These are phyloP conservation scores for Penicillium psychrofluorescens DNA, from an alignment of 495 filamentous ascomycete species.

Conservation along the genomic window DNA sequence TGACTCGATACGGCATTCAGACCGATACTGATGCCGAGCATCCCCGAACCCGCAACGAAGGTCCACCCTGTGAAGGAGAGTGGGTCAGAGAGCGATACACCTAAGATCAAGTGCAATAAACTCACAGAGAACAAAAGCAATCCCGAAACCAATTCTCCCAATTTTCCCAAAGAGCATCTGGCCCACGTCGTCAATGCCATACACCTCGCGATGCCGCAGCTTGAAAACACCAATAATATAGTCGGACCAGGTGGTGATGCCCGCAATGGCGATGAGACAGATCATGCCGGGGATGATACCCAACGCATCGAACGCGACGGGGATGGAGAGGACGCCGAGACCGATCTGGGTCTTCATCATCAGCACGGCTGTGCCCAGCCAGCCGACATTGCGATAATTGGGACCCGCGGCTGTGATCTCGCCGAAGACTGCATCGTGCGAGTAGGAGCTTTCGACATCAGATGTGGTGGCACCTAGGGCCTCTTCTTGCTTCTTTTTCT, in stretches of 20 bases:
- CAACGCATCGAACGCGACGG: conserved; percentile 44
- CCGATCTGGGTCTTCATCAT: conserved; percentile 37
- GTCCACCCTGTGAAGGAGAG: conserved; percentile 45
- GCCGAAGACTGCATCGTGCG: conserved; percentile 11
- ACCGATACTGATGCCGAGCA: conserved; percentile 64
- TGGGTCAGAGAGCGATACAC: conserved; percentile 30
- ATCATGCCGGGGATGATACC: conserved; percentile 48
- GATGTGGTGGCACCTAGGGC: no score
- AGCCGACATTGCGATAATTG: conserved; percentile 11
- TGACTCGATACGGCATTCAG: conserved; percentile 56
- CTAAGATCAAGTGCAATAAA: neutral
- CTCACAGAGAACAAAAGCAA: conserved; percentile 34
- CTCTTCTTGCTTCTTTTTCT: no score
- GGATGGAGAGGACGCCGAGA: conserved; percentile 49
- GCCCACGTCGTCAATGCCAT: conserved; percentile 60
- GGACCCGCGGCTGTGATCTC: conserved; percentile 10
- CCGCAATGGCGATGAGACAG: conserved; percentile 42
- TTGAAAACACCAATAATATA: conserved; percentile 66
- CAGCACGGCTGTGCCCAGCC: conserved; percentile 7
- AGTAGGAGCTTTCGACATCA: neutral
- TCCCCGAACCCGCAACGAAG: conserved; percentile 26
- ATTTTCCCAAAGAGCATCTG: conserved; percentile 50
- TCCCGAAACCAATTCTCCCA: conserved; percentile 52
- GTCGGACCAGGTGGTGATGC: conserved; percentile 59
- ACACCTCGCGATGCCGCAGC: conserved; percentile 52